Percentiles rank a stretch among this genome's conserved stretches.
Conservation (phyloP, 2,329 filamentous ascomycete genomes). For the Diaporthe amygdali region DNA sequence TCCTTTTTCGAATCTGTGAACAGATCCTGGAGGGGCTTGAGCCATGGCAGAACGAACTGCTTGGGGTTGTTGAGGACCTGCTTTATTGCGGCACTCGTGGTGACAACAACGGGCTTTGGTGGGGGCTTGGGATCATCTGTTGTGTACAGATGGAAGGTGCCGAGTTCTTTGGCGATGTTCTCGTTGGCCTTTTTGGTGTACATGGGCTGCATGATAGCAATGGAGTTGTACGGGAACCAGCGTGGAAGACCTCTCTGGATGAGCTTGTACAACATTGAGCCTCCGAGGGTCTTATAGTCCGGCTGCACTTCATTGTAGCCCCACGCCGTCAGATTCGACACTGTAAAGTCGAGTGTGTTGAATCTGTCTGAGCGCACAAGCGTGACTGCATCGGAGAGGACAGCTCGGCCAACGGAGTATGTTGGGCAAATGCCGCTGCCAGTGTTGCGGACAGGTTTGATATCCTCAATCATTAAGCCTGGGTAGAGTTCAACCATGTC, state of each 20-base stretch:
- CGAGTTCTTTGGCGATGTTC: slow-evolving; percentile 43
- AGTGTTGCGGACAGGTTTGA: not conserved
- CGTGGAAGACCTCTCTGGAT: slow-evolving; percentile 9
- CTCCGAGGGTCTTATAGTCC: slow-evolving; percentile 10
- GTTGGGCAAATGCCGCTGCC: slow-evolving; percentile 16
- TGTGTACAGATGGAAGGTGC: slow-evolving; percentile 40
- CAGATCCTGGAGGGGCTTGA: slow-evolving; percentile 35
- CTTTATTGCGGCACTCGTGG: not conserved
- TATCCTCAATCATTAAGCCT: slow-evolving; percentile 56
- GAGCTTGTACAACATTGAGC: slow-evolving; percentile 21
- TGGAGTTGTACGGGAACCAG: slow-evolving; percentile 13
- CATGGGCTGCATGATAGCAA: slow-evolving; percentile 51
- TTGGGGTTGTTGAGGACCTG: slow-evolving; percentile 31
- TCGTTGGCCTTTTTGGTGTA: slow-evolving; percentile 48
- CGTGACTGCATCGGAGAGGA: slow-evolving; percentile 66
- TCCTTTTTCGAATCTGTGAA: slow-evolving; percentile 42
- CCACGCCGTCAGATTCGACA: slow-evolving; percentile 71
- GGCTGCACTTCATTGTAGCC: slow-evolving; percentile 40
- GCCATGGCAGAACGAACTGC: slow-evolving; percentile 41
- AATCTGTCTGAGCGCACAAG: slow-evolving; percentile 69
- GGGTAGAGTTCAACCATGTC: slow-evolving; percentile 75
- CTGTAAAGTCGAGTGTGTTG: slow-evolving; percentile 65
- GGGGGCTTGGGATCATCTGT: slow-evolving; percentile 42
- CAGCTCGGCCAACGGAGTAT: slow-evolving; percentile 40
- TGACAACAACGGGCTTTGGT: slow-evolving; percentile 30